phyloP scores from a whole-genome alignment of 495 filamentous ascomycete genomes.

The Neurospora terricola region DNA sequence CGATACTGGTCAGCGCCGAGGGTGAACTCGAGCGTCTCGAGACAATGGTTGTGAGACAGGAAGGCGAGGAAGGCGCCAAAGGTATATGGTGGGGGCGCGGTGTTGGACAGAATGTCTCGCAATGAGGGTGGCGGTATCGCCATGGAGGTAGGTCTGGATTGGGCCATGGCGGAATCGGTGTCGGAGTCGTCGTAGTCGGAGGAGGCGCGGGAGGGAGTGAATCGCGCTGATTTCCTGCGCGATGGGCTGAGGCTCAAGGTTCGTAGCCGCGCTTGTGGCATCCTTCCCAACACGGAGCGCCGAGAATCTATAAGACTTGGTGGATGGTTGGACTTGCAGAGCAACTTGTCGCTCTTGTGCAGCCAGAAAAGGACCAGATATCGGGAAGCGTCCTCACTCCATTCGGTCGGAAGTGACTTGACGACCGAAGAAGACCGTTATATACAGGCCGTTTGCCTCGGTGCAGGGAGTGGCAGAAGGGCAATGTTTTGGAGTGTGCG shows the following conservation, averaged over 20 bases:
- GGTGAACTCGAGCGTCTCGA: conserved; percentile 96
- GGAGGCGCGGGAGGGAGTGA: conserved; percentile 24
- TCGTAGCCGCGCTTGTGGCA: conserved; percentile 34
- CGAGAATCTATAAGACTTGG: neutral
- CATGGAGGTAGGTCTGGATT: conserved; percentile 36
- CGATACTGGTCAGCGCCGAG: conserved; percentile 89
- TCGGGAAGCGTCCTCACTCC: conserved; percentile 13
- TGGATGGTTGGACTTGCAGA: neutral
- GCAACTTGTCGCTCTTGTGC: conserved; percentile 7
- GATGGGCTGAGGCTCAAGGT: conserved; percentile 28
- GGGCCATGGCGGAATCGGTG: conserved; percentile 34
- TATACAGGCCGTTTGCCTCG: conserved; percentile 10
- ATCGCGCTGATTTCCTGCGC: conserved; percentile 27
- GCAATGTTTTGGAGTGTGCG: conserved; percentile 15
- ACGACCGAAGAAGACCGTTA: neutral
- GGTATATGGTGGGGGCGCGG: conserved; percentile 83
- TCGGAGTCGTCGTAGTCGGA: conserved; percentile 33
- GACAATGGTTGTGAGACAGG: conserved; percentile 92
- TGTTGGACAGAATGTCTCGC: conserved; percentile 78
- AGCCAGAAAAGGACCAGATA: conserved; percentile 4
- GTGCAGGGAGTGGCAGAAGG: conserved; percentile 15
- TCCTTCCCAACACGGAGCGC: conserved; percentile 23
- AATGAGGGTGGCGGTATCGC: conserved; percentile 65
- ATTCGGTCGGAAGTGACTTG: conserved; percentile 5
- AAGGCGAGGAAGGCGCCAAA: conserved; percentile 94